A percentile compares a stretch with the other conserved stretches of the same genome.
phyloP scores from a whole-genome alignment of 306 rosid genomes.

The Herpetospermum pedunculosum region DNA sequence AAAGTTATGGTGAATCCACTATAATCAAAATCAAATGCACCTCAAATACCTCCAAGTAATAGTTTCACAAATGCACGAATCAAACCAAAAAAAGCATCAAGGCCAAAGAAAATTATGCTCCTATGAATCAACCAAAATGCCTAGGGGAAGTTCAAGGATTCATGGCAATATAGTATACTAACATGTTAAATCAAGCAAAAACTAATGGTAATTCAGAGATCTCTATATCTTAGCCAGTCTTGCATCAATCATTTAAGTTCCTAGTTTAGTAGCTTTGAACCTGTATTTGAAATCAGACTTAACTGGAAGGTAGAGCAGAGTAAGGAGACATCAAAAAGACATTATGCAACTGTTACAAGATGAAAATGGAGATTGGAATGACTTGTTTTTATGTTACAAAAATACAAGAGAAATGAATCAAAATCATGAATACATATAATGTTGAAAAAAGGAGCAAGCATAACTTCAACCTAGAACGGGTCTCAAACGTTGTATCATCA shows the following conservation, averaged over 20 bases:
- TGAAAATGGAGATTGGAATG: background rate
- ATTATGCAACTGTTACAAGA: background rate
- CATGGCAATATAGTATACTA: background rate
- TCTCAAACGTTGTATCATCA: background rate
- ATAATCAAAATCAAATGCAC: background rate
- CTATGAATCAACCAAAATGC: background rate
- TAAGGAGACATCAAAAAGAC: background rate
- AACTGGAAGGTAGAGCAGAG: background rate
- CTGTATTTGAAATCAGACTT: background rate
- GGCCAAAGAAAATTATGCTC: background rate
- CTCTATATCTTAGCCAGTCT: too few species aligned
- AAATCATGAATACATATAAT: background rate
- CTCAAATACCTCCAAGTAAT: background rate
- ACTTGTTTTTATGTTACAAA: slow-evolving; percentile 6
- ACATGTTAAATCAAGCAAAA: background rate
- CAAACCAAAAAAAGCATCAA: background rate
- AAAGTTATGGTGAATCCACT: background rate
- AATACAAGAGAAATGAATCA: slow-evolving; percentile 2
- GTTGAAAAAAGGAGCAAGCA: background rate
- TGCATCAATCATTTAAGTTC: background rate
- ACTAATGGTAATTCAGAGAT: background rate
- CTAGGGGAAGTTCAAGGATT: background rate
- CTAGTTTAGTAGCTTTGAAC: background rate
- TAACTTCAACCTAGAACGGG: background rate
- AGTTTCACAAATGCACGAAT: background rate